phyloP scores from a whole-genome alignment of 805 yeast genomes.

The Schwanniomyces vanrijiae region DNA sequence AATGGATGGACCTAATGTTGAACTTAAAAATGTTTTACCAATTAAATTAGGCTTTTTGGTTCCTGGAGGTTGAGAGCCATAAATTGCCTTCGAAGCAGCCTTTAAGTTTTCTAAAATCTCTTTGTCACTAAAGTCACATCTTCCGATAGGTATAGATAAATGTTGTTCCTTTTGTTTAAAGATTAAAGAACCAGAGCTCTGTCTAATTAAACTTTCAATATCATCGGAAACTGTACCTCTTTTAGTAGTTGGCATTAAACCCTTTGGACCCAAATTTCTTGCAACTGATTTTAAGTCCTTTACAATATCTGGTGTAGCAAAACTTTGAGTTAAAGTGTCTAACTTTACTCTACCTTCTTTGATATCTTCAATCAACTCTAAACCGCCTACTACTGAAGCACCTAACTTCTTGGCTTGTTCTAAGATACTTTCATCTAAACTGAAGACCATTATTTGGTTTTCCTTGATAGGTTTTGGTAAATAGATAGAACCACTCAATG shows the following conservation, averaged over 20 bases:
- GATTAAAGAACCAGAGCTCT: slow-evolving; percentile 65
- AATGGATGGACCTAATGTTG: slow-evolving; percentile 80
- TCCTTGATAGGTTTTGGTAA: slow-evolving; percentile 73
- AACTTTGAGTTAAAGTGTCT: slow-evolving; percentile 64
- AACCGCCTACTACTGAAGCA: slow-evolving; percentile 70
- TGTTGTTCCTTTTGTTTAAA: slow-evolving; percentile 71
- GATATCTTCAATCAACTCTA: slow-evolving; percentile 64
- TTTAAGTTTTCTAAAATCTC: slow-evolving; percentile 72
- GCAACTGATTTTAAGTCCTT: slow-evolving; percentile 66
- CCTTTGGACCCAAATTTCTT: slow-evolving; percentile 82
- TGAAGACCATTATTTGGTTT: slow-evolving; percentile 66
- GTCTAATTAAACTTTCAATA: slow-evolving; percentile 50
- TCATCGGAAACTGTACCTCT: slow-evolving; percentile 84
- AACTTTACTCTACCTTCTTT: slow-evolving; percentile 47
- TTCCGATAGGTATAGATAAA: slow-evolving; percentile 70
- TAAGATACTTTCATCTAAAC: slow-evolving; percentile 53
- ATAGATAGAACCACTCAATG: slow-evolving; percentile 66
- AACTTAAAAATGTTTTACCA: slow-evolving; percentile 66
- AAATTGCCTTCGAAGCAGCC: slow-evolving; percentile 64
- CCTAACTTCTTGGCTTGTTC: slow-evolving; percentile 58
- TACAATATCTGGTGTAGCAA: slow-evolving; percentile 82
- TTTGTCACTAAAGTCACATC: slow-evolving; percentile 72
- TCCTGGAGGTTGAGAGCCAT: slow-evolving; percentile 53
- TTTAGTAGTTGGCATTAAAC: slow-evolving; percentile 83
- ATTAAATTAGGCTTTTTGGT: slow-evolving; percentile 66